Evolutionary conservation across 139 green algal genomes (phyloP).

Genomic region (Haematococcus lacustris): DNA sequence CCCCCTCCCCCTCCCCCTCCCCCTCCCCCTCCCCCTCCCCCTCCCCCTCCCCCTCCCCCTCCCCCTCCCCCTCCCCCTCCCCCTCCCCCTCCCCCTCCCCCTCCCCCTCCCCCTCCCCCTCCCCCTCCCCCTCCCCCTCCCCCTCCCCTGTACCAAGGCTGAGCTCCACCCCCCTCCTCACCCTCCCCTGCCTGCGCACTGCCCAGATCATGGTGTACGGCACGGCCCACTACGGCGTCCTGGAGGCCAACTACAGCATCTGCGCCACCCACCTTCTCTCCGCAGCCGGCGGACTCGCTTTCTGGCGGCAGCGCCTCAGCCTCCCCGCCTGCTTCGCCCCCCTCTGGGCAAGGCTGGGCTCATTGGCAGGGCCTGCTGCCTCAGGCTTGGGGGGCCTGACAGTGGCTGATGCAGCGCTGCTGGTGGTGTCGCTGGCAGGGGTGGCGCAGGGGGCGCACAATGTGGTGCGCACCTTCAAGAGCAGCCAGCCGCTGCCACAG

Average conservation of each 20-base stretch:
- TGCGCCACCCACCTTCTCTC: slow-evolving; percentile 6
- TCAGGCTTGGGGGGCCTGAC: neutral
- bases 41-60: too few species aligned
- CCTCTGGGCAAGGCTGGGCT: neutral
- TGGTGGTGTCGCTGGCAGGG: slow-evolving; percentile 7
- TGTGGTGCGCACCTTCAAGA: neutral
- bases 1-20: too few species aligned
- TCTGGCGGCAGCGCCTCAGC: slow-evolving; percentile 4
- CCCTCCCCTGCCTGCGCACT: too few species aligned
- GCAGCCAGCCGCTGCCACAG: neutral
- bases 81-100: too few species aligned
- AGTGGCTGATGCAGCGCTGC: slow-evolving; percentile 1
- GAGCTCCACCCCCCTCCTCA: too few species aligned
- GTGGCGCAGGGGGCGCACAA: neutral
- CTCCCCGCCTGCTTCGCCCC: neutral
- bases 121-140: too few species aligned
- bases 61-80: too few species aligned
- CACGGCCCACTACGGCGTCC: too few species aligned
- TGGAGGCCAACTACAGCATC: slow-evolving; percentile 22
- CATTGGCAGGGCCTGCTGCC: neutral
- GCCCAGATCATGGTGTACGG: too few species aligned
- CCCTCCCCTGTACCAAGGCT: too few species aligned
- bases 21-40: too few species aligned
- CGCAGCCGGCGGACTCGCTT: neutral
- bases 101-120: too few species aligned